phyloP scores from a whole-genome alignment of 768 basidiomycete species.

The Ramaria sp. region DNA sequence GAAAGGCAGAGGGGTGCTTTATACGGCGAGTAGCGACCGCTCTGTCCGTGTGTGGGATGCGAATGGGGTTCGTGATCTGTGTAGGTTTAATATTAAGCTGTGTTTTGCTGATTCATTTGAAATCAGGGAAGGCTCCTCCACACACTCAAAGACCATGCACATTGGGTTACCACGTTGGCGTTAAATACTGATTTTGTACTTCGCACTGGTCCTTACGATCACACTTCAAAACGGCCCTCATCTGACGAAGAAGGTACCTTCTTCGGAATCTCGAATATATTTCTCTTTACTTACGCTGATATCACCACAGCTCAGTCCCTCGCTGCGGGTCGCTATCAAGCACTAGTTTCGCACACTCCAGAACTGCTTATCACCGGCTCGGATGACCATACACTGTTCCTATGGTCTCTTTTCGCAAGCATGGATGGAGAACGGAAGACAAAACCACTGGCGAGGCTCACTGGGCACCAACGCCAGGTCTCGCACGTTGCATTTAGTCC shows the following conservation, averaged over 20 bases:
- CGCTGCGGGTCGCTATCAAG: conserved; percentile 70
- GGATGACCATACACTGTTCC: conserved; percentile 95
- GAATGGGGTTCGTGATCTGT: conserved; percentile 39
- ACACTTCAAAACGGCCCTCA: conserved; percentile 65
- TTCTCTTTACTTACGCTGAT: background rate
- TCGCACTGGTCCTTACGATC: conserved; percentile 91
- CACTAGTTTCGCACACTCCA: conserved; percentile 47
- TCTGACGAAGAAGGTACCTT: conserved; percentile 76
- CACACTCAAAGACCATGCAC: conserved; percentile 88
- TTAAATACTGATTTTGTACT: conserved; percentile 93
- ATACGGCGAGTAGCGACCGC: conserved; percentile 91
- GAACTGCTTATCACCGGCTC: conserved; percentile 92
- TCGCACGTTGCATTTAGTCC: conserved; percentile 92
- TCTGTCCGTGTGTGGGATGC: conserved; percentile 95
- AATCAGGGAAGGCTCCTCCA: conserved; percentile 70
- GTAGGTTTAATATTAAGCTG: background rate
- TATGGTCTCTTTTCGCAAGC: conserved; percentile 77
- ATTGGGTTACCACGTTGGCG: conserved; percentile 97
- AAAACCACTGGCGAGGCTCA: conserved; percentile 69
- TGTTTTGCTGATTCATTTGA: background rate
- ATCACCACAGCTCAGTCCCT: conserved; percentile 52
- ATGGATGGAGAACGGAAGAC: conserved; percentile 34
- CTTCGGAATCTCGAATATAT: background rate
- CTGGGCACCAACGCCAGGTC: conserved; percentile 92
- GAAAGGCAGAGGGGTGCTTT: conserved; percentile 58